Base-by-base conservation (phyloP, 2,329 filamentous ascomycete species). In the Hortaea sp. region DNA sequence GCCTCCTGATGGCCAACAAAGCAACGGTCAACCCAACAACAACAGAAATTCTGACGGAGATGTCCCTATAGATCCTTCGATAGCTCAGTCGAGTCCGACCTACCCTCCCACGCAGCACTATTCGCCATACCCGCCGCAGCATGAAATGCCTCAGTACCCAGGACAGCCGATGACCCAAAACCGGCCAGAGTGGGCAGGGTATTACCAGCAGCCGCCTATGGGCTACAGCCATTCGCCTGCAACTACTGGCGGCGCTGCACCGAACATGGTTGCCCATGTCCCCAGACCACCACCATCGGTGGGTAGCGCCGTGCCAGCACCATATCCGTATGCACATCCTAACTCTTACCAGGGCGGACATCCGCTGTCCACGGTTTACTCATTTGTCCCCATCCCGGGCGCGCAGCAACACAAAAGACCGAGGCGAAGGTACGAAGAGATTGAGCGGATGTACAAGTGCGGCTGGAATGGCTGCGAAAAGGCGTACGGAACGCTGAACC, bases 381-480 rank as follows among this genome's bases (percentile, higher is more conserved):
- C 89, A 0, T 97, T 98, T 62, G 92, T 97, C 30, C 90, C 92
- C 0, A 97, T 97, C 60, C 92, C 92, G 1, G 92, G 92, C 53
- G 88, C 90, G 9, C 89, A 95, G 64, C 92, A 98, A 65, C 90
- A 97, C 67, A 98, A 98, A 73, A 81, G 92, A 48, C 92, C 92
- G 9, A 80, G 92, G 53, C 77, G 92, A 59, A 81, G 92, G 45
- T 98, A 95, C 60, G 92, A 98, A 68, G 92, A 98, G 66, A 98
- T 98, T 58, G 92, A 98, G 72, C 83, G 92, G 63, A 97, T 98
- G 92, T 97, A 98, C 75, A 97, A 97, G 69, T 98, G 92, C 63
- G 92, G 90, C 28, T 97, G 88, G 87, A 90, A 95, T 55, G 89
- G 89, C 6, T 98, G 92, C 63, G 92, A 98, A 69, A 98, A 98